Conservation (phyloP, 805 yeast genomes). For the Grigorovia humatica region DNA sequence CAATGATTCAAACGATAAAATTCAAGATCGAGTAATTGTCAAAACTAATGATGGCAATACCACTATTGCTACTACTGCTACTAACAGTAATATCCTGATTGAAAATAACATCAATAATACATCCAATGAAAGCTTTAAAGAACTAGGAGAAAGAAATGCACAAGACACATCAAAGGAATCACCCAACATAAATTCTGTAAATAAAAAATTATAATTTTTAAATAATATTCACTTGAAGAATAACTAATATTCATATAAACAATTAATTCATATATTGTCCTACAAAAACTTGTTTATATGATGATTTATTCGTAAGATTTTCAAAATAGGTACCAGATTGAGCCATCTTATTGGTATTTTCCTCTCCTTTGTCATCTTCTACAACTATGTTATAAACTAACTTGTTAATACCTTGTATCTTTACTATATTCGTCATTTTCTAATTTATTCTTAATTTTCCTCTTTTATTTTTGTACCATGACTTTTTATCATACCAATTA, state of each 20-base stretch:
- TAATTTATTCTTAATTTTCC: no score
- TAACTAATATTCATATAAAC: no score
- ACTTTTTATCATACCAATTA: neutral
- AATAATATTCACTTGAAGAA: neutral
- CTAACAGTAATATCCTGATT: neutral
- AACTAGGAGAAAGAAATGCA: neutral
- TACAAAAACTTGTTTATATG: no score
- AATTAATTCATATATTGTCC: no score
- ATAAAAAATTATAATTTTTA: no score
- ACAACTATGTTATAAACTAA: no score
- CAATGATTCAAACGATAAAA: neutral
- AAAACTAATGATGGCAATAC: neutral
- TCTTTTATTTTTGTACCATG: neutral
- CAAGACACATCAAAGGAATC: neutral
- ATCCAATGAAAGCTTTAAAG: neutral
- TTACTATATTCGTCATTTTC: neutral
- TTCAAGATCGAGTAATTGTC: neutral
- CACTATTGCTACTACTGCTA: neutral
- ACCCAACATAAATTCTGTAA: neutral
- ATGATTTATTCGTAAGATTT: no score
- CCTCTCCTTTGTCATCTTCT: no score
- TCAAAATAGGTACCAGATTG: no score
- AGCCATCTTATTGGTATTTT: no score
- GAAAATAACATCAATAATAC: neutral
- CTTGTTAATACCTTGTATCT: no score